A percentile compares a stretch with the other conserved stretches of the same genome.
Evolutionary conservation across 192 early-diverging fungal species (phyloP).

Genomic region (Rhizophlyctis rosea): DNA sequence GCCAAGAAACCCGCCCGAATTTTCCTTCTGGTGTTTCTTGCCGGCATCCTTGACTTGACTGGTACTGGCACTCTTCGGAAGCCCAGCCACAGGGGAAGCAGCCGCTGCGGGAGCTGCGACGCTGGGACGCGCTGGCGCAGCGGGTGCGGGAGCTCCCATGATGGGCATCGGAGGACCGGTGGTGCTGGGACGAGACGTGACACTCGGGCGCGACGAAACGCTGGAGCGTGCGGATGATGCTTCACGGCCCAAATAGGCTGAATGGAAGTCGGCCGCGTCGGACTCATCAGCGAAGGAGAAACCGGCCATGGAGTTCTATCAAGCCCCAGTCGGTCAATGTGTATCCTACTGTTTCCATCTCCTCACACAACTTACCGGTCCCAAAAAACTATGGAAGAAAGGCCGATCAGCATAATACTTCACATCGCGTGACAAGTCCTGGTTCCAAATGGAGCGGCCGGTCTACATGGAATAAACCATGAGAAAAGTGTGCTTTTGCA

Average conservation of each 20-base stretch:
- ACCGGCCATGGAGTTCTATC: slow-evolving; percentile 32
- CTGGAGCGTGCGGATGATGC: slow-evolving; percentile 8
- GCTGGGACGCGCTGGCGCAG: background rate
- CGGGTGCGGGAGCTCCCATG: background rate
- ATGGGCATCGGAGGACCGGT: background rate
- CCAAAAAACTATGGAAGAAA: slow-evolving; percentile 50
- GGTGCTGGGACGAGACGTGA: too few relatives aligned
- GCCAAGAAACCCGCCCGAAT: slow-evolving; percentile 14
- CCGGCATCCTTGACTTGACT: background rate
- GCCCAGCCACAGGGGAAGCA: background rate
- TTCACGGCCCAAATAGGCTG: slow-evolving; percentile 7
- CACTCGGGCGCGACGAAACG: too few relatives aligned
- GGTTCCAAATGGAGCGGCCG: slow-evolving; percentile 17
- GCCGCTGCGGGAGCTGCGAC: slow-evolving; percentile 1
- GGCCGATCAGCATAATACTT: slow-evolving; percentile 40
- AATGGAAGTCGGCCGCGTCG: slow-evolving; percentile 44
- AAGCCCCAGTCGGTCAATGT: slow-evolving; percentile 15
- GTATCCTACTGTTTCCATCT: background rate
- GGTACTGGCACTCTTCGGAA: slow-evolving; percentile 3
- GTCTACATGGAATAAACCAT: slow-evolving; percentile 6
- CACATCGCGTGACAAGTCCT: slow-evolving; percentile 27
- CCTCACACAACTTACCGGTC: slow-evolving; percentile 29
- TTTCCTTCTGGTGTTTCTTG: slow-evolving; percentile 17
- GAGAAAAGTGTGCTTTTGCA: background rate
- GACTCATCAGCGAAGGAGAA: slow-evolving; percentile 51